Evolutionary conservation across 1,284 basidiomycete species (phyloP).

Genomic region (Cystobasidiaceae sp.): DNA sequence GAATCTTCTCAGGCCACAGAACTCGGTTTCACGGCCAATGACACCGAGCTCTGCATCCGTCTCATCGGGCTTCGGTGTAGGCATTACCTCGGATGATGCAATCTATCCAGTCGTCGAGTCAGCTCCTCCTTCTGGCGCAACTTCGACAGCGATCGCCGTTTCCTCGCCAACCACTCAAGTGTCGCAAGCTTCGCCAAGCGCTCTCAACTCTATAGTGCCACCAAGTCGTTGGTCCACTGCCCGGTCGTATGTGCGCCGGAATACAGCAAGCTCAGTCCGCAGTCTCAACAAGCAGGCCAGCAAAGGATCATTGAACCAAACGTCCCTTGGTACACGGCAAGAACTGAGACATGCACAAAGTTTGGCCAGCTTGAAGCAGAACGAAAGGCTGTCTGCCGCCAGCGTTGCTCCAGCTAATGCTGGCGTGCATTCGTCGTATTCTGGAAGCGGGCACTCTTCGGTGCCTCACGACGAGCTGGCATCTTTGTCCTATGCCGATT

Average conservation of each 20-base stretch:
- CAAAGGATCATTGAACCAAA: background rate
- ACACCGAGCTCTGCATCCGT: background rate
- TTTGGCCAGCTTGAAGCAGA: background rate
- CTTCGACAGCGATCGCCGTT: background rate
- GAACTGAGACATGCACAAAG: background rate
- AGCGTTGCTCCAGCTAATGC: no score
- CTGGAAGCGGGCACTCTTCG: no score
- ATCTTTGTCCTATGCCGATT: background rate
- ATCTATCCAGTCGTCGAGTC: constrained; percentile 3
- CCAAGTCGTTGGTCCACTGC: background rate
- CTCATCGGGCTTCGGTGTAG: constrained; percentile 16
- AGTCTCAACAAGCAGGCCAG: background rate
- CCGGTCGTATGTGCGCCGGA: constrained; percentile 2
- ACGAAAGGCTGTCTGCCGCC: no score
- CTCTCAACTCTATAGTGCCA: background rate
- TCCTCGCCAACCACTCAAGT: background rate
- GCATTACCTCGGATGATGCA: constrained; percentile 27
- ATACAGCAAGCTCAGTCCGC: constrained; percentile 12
- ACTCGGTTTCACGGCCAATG: background rate
- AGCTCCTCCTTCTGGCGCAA: background rate
- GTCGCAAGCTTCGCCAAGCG: background rate
- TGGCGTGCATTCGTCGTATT: no score
- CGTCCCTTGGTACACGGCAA: background rate
- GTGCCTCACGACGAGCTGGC: background rate
- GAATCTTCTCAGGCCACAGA: no score